Conservation (phyloP, 495 filamentous ascomycete species). For the Talaromyces adpressus region DNA sequence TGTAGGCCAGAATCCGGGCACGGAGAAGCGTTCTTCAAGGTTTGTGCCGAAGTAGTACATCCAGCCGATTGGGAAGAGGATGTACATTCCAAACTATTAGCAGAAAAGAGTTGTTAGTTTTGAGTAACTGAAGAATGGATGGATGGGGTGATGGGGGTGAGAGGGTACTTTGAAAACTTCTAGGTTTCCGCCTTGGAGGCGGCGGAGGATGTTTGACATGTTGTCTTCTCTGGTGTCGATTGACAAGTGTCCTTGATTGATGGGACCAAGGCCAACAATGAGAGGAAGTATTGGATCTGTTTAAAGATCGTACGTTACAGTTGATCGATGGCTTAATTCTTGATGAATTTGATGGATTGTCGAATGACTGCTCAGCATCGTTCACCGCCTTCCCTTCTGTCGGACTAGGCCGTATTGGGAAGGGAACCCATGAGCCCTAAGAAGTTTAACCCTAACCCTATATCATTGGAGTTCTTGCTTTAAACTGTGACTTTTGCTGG, state of each 20-base stretch:
- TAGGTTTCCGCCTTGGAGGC: constrained; percentile 72
- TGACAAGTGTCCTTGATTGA: background rate
- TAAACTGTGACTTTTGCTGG: too few relatives aligned
- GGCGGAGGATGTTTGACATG: constrained; percentile 35
- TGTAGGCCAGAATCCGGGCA: constrained; percentile 91
- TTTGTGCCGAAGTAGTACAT: constrained; percentile 99
- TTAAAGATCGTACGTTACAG: background rate
- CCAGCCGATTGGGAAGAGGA: constrained; percentile 96
- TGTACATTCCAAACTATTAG: constrained; percentile 89
- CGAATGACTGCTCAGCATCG: background rate
- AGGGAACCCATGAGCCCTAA: background rate
- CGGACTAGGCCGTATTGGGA: background rate
- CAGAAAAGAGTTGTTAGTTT: background rate
- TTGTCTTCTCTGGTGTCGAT: background rate
- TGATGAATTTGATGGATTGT: background rate
- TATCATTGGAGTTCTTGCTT: background rate
- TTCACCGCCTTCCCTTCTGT: background rate
- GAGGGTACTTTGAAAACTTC: constrained; percentile 84
- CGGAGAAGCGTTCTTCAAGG: constrained; percentile 82
- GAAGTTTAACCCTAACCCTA: background rate
- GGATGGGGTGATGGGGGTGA: background rate
- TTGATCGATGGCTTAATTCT: background rate
- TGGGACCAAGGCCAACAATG: background rate
- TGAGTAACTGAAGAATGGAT: background rate
- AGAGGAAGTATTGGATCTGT: background rate